A percentile compares a stretch with the other conserved stretches of the same genome.
Evolutionary conservation across 768 basidiomycete species (phyloP).

Genomic region (Leccinum sublutescens): DNA sequence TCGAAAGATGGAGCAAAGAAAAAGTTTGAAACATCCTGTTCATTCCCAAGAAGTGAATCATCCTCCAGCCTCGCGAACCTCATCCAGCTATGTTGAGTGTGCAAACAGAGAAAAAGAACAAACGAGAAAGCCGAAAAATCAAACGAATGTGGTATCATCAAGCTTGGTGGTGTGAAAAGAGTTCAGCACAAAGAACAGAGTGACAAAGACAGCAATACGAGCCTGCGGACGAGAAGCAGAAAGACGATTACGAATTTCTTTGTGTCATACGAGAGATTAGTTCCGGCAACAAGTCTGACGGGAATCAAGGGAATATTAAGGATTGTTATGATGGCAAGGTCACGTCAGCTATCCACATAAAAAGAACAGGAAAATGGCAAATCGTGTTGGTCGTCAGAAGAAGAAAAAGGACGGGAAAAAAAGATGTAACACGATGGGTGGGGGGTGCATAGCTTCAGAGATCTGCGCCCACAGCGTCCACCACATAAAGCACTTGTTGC

Average conservation of each 20-base stretch:
- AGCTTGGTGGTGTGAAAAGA: neutral
- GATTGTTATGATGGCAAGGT: constrained; percentile 11
- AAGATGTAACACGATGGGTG: neutral
- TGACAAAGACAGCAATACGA: neutral
- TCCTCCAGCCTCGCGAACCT: neutral
- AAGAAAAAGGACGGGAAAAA: neutral
- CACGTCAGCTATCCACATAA: constrained; percentile 12
- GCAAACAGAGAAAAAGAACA: neutral
- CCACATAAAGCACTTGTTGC: constrained; percentile 83
- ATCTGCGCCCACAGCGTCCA: constrained; percentile 74
- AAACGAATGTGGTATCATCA: constrained; percentile 23
- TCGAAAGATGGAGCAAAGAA: neutral
- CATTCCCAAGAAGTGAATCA: neutral
- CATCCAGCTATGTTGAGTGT: constrained; percentile 3
- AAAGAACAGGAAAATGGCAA: neutral
- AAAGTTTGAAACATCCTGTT: neutral
- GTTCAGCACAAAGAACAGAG: neutral
- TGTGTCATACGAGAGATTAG: constrained; percentile 24
- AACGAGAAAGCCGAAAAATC: neutral
- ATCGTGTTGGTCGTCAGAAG: constrained; percentile 14
- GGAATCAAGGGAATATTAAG: constrained; percentile 13
- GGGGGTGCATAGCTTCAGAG: constrained; percentile 35
- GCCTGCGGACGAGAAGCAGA: constrained; percentile 4
- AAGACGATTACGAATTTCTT: constrained; percentile 19
- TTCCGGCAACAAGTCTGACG: constrained; percentile 16